Conservation (phyloP, 306 rosid species). For the Lathyrus sativus region DNA sequence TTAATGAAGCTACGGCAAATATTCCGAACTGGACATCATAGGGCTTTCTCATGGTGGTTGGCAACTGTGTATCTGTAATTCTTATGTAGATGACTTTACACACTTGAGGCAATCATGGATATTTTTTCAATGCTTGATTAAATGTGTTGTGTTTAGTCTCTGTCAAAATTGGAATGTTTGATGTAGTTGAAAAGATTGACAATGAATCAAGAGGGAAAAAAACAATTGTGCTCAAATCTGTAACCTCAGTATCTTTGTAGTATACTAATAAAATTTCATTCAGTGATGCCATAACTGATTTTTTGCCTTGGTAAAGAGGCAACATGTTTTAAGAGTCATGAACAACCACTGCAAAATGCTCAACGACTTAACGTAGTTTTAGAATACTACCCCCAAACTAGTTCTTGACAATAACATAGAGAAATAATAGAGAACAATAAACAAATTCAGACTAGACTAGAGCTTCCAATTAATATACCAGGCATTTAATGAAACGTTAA, state of each 20-base stretch:
- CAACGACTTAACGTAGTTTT: neutral
- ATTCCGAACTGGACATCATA: conserved; percentile 81
- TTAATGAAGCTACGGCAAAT: conserved; percentile 83
- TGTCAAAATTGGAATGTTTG: conserved; percentile 1
- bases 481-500: too few species aligned
- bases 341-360: neutral
- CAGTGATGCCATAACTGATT: conserved; percentile 46
- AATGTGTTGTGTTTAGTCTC: conserved; percentile 6
- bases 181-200: neutral
- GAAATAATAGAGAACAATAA: too few species aligned
- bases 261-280: conserved; percentile 17
- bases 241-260: neutral
- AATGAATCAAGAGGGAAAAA: neutral
- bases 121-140: neutral
- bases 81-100: conserved; percentile 16
- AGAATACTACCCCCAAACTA: too few species aligned
- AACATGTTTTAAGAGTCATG: neutral
- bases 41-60: neutral
- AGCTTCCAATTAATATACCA: too few species aligned
- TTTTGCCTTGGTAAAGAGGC: neutral
- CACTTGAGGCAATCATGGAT: neutral
- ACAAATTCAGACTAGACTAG: too few species aligned
- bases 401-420: too few species aligned
- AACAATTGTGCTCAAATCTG: neutral
- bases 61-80: conserved; percentile 30